These are phyloP conservation scores for Lodderomyces margitis DNA, from an alignment of 1,139 yeast species.

Conservation along the genomic window DNA sequence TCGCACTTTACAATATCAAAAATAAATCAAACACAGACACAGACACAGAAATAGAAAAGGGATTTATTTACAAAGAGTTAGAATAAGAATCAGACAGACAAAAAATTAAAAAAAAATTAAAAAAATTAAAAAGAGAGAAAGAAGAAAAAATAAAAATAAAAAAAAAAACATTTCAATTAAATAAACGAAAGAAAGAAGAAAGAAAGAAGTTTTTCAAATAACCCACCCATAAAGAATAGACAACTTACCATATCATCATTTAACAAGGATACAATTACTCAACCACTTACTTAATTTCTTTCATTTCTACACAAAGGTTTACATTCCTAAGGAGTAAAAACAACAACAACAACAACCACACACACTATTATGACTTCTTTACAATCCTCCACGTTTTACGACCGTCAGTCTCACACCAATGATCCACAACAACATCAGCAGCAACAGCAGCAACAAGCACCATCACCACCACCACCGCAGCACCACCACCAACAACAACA, in stretches of 20 bases:
- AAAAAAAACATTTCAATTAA: neutral
- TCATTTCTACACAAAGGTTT: too few species aligned
- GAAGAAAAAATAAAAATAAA: neutral
- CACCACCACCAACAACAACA: slow-evolving; percentile 4
- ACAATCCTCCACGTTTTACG: slow-evolving; percentile 6
- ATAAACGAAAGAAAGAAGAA: neutral
- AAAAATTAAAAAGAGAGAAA: too few species aligned
- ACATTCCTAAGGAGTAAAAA: too few species aligned
- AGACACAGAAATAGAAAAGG: too few species aligned
- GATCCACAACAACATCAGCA: neutral
- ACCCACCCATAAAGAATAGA: neutral
- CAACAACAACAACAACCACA: too few species aligned
- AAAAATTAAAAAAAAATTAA: too few species aligned
- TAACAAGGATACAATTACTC: too few species aligned
- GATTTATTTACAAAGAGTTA: too few species aligned
- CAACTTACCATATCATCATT: too few species aligned
- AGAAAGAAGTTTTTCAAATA: neutral
- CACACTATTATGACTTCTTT: slow-evolving; percentile 4
- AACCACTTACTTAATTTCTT: too few species aligned
- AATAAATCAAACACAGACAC: too few species aligned
- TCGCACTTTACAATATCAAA: neutral
- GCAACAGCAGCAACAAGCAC: neutral
- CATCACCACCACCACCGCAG: neutral
- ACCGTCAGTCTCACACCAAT: slow-evolving; percentile 2
- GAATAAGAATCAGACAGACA: too few species aligned